Evolutionary conservation across 2,329 filamentous ascomycete genomes (phyloP).

Genomic region (Stagonosporopsis rhizophila): DNA sequence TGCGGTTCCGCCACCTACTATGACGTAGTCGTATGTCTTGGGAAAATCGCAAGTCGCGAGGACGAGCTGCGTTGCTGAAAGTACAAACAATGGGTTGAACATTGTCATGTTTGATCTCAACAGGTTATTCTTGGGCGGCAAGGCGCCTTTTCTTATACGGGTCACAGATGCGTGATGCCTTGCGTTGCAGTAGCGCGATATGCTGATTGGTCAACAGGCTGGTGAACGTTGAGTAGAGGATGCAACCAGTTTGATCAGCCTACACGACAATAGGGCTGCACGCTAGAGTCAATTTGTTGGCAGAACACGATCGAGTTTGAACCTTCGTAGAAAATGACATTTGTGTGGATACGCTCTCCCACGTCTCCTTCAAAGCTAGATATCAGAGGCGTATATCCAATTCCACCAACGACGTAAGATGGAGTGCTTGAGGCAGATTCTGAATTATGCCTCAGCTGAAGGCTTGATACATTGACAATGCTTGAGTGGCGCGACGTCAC

Average conservation of each 20-base stretch:
- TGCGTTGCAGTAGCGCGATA: not conserved
- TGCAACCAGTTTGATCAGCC: not conserved
- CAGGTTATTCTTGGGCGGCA: not conserved
- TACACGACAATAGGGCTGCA: not conserved
- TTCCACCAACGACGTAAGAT: not conserved
- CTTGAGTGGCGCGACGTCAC: not conserved
- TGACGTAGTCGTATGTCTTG: constrained; percentile 41
- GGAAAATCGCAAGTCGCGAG: constrained; percentile 20
- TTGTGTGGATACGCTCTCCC: no score
- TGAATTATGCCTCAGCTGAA: not conserved
- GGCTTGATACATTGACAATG: not conserved
- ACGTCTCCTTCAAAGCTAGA: not conserved
- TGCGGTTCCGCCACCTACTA: constrained; percentile 45
- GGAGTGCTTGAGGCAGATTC: not conserved
- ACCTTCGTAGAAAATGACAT: no score
- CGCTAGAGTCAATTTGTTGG: not conserved
- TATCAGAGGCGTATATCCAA: not conserved
- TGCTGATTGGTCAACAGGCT: constrained; percentile 1
- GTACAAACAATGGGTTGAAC: not conserved
- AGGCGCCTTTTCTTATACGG: not conserved
- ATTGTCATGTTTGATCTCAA: not conserved
- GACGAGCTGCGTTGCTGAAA: constrained; percentile 8
- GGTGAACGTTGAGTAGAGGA: constrained; percentile 2
- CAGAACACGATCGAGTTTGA: not conserved
- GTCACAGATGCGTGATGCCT: not conserved